phyloP scores from a whole-genome alignment of 1,284 basidiomycete species.

The Rhodotorula sp. region DNA sequence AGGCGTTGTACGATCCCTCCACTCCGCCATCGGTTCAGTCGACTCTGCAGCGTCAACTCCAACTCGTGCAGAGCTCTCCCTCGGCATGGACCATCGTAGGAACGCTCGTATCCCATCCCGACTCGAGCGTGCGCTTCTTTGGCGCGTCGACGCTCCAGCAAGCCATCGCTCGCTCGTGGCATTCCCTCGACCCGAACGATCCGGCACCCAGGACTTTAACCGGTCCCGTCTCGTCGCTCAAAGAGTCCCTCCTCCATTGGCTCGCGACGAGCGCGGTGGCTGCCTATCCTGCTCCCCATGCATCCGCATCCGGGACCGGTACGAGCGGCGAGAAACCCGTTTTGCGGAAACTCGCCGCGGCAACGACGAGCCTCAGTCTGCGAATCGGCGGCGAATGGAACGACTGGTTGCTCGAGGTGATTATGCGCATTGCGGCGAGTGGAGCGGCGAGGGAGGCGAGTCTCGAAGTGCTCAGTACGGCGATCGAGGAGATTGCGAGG shows the following conservation, averaged over 20 bases:
- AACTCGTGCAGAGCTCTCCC: constrained; percentile 17
- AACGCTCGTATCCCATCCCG: constrained; percentile 16
- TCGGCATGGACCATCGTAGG: constrained; percentile 21
- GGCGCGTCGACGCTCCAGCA: constrained; percentile 43
- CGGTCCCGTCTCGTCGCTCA: constrained; percentile 17
- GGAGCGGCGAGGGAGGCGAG: constrained; percentile 38
- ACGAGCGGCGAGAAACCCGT: constrained; percentile 39
- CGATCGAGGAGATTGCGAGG: constrained; percentile 44
- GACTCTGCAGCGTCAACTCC: constrained; percentile 22
- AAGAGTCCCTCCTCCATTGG: constrained; percentile 43
- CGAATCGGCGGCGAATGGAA: constrained; percentile 36
- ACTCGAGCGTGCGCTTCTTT: constrained; percentile 43
- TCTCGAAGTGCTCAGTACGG: constrained; percentile 41
- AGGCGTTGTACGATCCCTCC: constrained; percentile 26
- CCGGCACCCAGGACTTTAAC: background rate
- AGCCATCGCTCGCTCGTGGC: constrained; percentile 42
- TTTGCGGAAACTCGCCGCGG: constrained; percentile 43
- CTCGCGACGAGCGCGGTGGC: constrained; percentile 31
- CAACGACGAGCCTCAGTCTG: constrained; percentile 28
- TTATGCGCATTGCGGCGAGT: constrained; percentile 38
- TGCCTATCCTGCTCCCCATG: constrained; percentile 18
- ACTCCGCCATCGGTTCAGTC: constrained; percentile 19
- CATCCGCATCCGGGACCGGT: background rate
- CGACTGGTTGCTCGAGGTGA: constrained; percentile 44
- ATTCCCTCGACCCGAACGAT: constrained; percentile 12